Percentiles rank a stretch among this genome's conserved stretches.
Conservation (phyloP, 768 basidiomycete genomes). For the Leccinellum albellum region DNA sequence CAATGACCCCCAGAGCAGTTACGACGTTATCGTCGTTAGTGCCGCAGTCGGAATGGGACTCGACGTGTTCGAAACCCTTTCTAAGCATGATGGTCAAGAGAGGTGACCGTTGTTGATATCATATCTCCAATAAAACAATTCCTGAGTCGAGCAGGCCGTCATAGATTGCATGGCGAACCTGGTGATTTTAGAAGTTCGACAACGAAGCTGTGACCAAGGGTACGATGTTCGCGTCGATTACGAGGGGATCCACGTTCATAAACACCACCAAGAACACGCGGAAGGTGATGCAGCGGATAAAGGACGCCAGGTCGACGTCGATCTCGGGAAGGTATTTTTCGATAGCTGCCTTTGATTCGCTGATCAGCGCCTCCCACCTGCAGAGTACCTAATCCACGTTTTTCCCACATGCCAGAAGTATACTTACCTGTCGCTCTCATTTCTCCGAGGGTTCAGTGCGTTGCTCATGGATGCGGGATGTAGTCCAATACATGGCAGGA, state of each 20-base stretch:
- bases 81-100: too few relatives aligned
- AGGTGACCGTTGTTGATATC: too few relatives aligned
- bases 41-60: too few relatives aligned
- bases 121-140: too few relatives aligned
- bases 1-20: too few relatives aligned
- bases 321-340: conserved; percentile 11
- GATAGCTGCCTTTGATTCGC: conserved; percentile 9
- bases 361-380: conserved; percentile 16
- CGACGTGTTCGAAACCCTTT: too few relatives aligned
- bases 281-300: conserved; percentile 45
- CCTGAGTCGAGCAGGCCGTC: too few relatives aligned
- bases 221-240: conserved; percentile 28
- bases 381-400: background rate
- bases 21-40: too few relatives aligned
- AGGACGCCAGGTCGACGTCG: conserved; percentile 32
- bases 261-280: conserved; percentile 42
- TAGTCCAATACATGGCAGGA: background rate
- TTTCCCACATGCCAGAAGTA: background rate
- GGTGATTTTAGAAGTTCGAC: conserved; percentile 41
- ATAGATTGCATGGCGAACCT: too few relatives aligned
- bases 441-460: background rate
- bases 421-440: conserved; percentile 16
- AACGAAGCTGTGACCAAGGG: conserved; percentile 37
- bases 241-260: conserved; percentile 30
- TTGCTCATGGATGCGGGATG: conserved; percentile 8